Percentiles rank a stretch among this genome's conserved stretches.
Evolutionary conservation across 305 asterid genomes (phyloP).

Genomic region (Fraxinus albicans): DNA sequence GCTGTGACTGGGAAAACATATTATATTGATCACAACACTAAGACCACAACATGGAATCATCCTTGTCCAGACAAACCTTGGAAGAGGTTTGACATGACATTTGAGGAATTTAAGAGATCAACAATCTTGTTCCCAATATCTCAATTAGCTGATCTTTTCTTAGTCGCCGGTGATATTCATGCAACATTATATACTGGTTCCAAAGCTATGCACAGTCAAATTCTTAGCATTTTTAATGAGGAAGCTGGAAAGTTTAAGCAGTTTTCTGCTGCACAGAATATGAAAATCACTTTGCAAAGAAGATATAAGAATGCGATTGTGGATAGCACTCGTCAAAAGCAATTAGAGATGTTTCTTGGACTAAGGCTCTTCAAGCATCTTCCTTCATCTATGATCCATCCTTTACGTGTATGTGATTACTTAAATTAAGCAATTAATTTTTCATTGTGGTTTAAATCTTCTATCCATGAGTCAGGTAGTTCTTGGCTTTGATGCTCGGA

Average conservation of each 20-base stretch:
- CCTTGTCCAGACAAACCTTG: conserved; percentile 99
- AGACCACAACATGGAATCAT: conserved; percentile 98
- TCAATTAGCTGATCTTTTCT: conserved; percentile 84
- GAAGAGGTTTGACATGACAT: conserved; percentile 97
- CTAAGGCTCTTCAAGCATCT: conserved; percentile 89
- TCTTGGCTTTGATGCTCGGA: neutral
- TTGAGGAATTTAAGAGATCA: conserved; percentile 96
- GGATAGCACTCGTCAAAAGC: conserved; percentile 99
- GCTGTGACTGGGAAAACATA: conserved; percentile 93
- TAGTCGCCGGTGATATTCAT: conserved; percentile 93
- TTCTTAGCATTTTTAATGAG: conserved; percentile 93
- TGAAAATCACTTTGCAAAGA: conserved; percentile 95
- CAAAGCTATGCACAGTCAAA: conserved; percentile 99
- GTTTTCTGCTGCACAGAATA: conserved; percentile 97
- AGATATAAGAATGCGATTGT: conserved; percentile 93
- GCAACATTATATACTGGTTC: conserved; percentile 96
- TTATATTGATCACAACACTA: conserved; percentile 94
- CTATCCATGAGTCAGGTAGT: conserved; percentile 16
- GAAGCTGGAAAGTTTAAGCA: conserved; percentile 95
- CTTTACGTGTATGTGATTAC: conserved; percentile 64
- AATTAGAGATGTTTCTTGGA: conserved; percentile 92
- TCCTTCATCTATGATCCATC: conserved; percentile 73
- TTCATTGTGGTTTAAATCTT: conserved; percentile 11
- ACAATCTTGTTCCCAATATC: conserved; percentile 88
- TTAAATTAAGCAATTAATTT: conserved; percentile 24